phyloP scores from a whole-genome alignment of 2,329 filamentous ascomycete species.

The Colletotrichum spinosum region DNA sequence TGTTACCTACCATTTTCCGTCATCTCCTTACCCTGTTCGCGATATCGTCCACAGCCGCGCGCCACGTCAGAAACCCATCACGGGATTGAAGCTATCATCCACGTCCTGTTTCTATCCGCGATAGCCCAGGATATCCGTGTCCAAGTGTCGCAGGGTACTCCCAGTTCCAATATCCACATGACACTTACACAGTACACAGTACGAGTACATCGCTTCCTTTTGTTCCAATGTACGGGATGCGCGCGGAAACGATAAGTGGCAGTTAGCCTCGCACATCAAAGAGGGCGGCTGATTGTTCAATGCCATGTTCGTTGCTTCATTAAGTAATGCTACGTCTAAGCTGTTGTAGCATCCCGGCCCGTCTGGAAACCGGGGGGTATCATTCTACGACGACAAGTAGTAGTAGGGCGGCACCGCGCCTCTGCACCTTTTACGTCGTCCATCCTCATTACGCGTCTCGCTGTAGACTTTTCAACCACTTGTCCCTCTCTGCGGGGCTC shows the following conservation, averaged over 20 bases:
- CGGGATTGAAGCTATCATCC: not conserved
- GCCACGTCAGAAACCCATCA: conserved; percentile 17
- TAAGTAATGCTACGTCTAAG: conserved; percentile 34
- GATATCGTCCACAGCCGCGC: not conserved
- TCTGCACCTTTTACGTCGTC: not conserved
- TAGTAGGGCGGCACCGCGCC: conserved; percentile 12
- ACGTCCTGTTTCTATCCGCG: not conserved
- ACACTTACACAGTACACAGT: no score
- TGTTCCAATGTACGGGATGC: not conserved
- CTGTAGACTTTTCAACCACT: not conserved
- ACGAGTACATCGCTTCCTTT: no score
- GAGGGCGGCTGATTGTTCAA: no score
- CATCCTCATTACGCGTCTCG: not conserved
- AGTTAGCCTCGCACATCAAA: no score
- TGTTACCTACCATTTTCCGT: no score
- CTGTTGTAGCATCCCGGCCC: conserved; percentile 32
- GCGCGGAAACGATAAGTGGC: not conserved
- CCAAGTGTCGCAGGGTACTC: not conserved
- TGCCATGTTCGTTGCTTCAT: conserved; percentile 33
- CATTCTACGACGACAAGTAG: conserved; percentile 30
- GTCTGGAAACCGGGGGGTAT: conserved; percentile 33
- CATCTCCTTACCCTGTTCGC: no score
- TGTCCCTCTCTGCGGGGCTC: not conserved
- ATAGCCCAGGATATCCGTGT: not conserved
- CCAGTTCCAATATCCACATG: no score